Conservation (phyloP, 2,329 filamentous ascomycete genomes). For the Volutella citrinella region DNA sequence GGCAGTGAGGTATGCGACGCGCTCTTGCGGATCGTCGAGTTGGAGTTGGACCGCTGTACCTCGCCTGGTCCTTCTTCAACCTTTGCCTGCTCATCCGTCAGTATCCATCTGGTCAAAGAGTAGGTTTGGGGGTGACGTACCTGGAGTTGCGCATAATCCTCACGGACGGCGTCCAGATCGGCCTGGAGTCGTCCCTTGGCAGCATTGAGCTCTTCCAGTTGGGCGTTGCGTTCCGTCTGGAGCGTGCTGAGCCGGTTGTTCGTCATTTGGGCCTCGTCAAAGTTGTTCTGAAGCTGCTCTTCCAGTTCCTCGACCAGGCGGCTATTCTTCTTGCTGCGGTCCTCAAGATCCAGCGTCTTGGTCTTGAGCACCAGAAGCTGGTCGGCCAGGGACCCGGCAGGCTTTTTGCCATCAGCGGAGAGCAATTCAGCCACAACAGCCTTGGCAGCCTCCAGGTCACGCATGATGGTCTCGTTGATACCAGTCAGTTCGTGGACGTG, state of each 20-base stretch:
- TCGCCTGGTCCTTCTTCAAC: conserved; percentile 50
- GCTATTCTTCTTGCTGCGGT: conserved; percentile 83
- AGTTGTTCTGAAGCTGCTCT: conserved; percentile 92
- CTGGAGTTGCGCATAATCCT: conserved; percentile 75
- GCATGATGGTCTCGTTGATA: conserved; percentile 58
- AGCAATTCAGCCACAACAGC: conserved; percentile 52
- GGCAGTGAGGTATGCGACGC: conserved; percentile 79
- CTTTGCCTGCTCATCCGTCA: conserved; percentile 49
- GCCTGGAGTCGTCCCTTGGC: conserved; percentile 61
- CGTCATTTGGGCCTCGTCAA: conserved; percentile 83
- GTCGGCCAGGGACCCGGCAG: conserved; percentile 48
- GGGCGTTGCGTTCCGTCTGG: conserved; percentile 68
- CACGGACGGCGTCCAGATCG: conserved; percentile 65
- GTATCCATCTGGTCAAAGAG: conserved; percentile 7
- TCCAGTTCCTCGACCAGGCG: conserved; percentile 93
- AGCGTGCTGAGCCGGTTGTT: conserved; percentile 84
- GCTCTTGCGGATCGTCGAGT: conserved; percentile 79
- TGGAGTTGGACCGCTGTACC: conserved; percentile 58
- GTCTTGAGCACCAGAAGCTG: conserved; percentile 62
- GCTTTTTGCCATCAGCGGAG: conserved; percentile 42
- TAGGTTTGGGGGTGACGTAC: conserved; percentile 46
- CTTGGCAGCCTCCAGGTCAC: conserved; percentile 61
- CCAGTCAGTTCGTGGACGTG: conserved; percentile 53
- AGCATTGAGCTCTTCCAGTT: conserved; percentile 75
- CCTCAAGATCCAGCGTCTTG: conserved; percentile 60